Evolutionary conservation across 805 yeast species (phyloP), one percentile per base, ranked within the genome.

Genomic region (Ogataea corticis): DNA sequence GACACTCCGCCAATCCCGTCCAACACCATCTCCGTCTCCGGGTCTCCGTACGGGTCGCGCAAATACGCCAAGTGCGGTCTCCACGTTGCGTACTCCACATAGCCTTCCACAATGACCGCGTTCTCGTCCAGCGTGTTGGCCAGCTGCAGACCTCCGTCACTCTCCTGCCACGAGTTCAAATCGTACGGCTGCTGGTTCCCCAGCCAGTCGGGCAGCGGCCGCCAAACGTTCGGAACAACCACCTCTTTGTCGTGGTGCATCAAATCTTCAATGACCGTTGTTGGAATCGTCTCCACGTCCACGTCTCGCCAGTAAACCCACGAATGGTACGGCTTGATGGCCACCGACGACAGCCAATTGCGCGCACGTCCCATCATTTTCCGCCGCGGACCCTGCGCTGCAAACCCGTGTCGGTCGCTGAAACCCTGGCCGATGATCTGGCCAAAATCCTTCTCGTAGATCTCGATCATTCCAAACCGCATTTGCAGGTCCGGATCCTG

Each of bases 1-100:
- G 97, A 88, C 35, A 92, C 99, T 54, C 98, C 99, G 19, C 99
- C 99, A 56, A 92, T 90, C 42, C 99, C 99, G 66, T 92, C 98
- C 51, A 92, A 72, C 46, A 85, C 91, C 85, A 92, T 85, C 62
- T 89, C 96, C 35, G 85, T 92, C 61, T 87, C 92, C 5, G 95
- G 92, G 66, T 90, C 95, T 18, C 98, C 99, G 59, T 87, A 83
- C 2, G 97, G 96, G 59, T 91, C 97, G 56, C 98, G 76, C 63
- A 92, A 75, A 62, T 94, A 92, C 0, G 98, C 98, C 54, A 92
- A 73, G 68, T 92, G 98, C 2, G 97, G 96, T 67, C 99, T 78
- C 97, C 98, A 92, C 2, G 99, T 92, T 34, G 96, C 96, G 66
- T 89, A 94, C 69, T 92, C 99, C 18, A 89, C 95, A 65, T 90